These are phyloP conservation scores for Apiospora kogelbergensis DNA, from an alignment of 2,329 filamentous ascomycete genomes.

Conservation along the genomic window DNA sequence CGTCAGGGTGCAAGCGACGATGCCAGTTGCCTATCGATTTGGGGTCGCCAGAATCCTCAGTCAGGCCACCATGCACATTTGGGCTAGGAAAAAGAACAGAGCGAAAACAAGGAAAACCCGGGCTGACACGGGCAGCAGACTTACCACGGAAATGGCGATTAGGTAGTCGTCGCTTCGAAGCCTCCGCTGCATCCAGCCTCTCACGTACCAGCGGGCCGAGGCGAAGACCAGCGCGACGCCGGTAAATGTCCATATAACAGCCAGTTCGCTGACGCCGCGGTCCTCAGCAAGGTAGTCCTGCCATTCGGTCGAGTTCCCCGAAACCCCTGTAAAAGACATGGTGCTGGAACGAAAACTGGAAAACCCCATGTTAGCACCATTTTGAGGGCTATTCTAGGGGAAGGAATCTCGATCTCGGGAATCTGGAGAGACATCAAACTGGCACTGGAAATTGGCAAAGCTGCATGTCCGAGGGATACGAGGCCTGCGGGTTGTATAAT, in stretches of 20 bases:
- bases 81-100: no score
- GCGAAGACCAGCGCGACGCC: slow-evolving; percentile 29
- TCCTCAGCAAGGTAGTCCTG: neutral
- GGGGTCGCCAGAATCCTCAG: neutral
- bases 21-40: neutral
- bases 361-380: neutral
- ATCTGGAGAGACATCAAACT: no score
- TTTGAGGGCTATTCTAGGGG: neutral
- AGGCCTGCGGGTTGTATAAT: no score
- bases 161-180: slow-evolving; percentile 38
- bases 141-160: slow-evolving; percentile 34
- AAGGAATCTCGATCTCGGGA: no score
- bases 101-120: no score
- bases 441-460: no score
- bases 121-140: neutral
- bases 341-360: neutral
- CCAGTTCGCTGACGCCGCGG: slow-evolving; percentile 31
- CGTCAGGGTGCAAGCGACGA: neutral
- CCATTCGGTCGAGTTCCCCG: neutral
- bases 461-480: no score
- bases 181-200: slow-evolving; percentile 28
- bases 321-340: neutral
- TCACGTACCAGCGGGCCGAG: slow-evolving; percentile 29
- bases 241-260: slow-evolving; percentile 30
- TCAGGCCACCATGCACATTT: no score